Conservation (phyloP, 2,329 filamentous ascomycete genomes). For the Nectriaceae sp. region DNA sequence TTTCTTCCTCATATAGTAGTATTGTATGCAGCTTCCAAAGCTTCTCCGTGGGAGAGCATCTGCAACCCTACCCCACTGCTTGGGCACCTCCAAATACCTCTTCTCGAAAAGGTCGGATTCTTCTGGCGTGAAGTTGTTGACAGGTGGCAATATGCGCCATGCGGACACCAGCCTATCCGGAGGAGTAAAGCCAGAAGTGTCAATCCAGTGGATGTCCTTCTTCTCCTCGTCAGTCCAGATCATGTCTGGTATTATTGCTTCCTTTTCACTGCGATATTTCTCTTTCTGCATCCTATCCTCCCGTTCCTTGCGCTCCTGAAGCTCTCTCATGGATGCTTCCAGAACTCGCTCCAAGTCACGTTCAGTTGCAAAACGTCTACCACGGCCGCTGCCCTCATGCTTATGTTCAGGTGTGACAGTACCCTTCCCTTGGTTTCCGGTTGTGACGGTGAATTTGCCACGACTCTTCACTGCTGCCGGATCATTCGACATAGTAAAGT, state of each 20-base stretch:
- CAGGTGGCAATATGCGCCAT: conserved; percentile 72
- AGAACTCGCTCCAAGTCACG: conserved; percentile 72
- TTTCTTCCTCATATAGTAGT: conserved; percentile 82
- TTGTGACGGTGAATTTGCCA: conserved; percentile 51
- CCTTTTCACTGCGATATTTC: conserved; percentile 73
- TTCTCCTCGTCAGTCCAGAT: conserved; percentile 63
- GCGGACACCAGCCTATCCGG: conserved; percentile 67
- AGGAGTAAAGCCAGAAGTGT: conserved; percentile 65
- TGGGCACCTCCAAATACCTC: conserved; percentile 73
- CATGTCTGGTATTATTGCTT: conserved; percentile 74
- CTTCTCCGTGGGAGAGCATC: conserved; percentile 67
- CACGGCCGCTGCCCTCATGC: conserved; percentile 54
- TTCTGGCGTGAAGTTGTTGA: conserved; percentile 73
- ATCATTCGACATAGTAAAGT: conserved; percentile 58
- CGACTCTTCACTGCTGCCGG: conserved; percentile 56
- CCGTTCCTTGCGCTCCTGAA: conserved; percentile 70
- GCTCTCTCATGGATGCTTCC: conserved; percentile 70
- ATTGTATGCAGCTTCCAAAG: conserved; percentile 80
- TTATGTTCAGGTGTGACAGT: conserved; percentile 54
- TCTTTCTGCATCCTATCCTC: conserved; percentile 65
- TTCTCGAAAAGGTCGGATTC: conserved; percentile 73
- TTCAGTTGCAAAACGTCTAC: conserved; percentile 67
- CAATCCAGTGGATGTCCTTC: conserved; percentile 59
- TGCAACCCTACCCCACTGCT: conserved; percentile 81
- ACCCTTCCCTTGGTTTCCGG: conserved; percentile 33